Conservation (phyloP, 164 flowering plant species). For the Stephania yunnanensis region DNA sequence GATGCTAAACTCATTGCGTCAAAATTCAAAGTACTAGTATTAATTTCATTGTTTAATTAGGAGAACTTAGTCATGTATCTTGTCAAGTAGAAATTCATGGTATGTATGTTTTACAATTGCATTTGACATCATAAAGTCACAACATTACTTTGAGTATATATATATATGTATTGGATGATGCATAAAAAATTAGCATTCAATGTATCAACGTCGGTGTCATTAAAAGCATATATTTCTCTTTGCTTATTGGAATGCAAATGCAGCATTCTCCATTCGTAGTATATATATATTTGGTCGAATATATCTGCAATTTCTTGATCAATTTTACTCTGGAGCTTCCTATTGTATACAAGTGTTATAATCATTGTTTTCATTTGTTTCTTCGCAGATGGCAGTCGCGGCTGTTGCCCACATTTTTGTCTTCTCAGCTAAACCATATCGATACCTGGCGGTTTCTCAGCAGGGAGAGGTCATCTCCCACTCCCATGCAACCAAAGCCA, state of each 20-base stretch:
- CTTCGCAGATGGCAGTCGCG: slow-evolving; percentile 77
- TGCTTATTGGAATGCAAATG: not conserved
- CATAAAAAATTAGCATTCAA: too few species aligned
- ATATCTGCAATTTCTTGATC: not conserved
- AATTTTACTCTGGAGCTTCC: too few species aligned
- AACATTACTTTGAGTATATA: too few species aligned
- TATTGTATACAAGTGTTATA: not conserved
- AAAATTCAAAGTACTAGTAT: not conserved
- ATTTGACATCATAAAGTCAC: not conserved
- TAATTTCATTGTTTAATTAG: not conserved
- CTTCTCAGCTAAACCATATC: slow-evolving; percentile 68
- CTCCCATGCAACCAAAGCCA: slow-evolving; percentile 35
- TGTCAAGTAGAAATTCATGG: not conserved
- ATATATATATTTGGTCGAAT: too few species aligned
- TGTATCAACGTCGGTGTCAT: too few species aligned
- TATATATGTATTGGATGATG: too few species aligned
- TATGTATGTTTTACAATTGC: not conserved
- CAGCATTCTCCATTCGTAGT: not conserved
- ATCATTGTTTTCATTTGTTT: slow-evolving; percentile 8
- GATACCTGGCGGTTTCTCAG: slow-evolving; percentile 34
- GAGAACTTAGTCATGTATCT: not conserved
- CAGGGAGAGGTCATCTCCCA: slow-evolving; percentile 38
- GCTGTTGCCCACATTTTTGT: slow-evolving; percentile 79
- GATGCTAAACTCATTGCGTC: not conserved
- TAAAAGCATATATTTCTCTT: too few species aligned